A percentile compares a stretch with the other conserved stretches of the same genome.
Conservation (phyloP, 139 green algal species). For the Auxenochlorella protothecoides region DNA sequence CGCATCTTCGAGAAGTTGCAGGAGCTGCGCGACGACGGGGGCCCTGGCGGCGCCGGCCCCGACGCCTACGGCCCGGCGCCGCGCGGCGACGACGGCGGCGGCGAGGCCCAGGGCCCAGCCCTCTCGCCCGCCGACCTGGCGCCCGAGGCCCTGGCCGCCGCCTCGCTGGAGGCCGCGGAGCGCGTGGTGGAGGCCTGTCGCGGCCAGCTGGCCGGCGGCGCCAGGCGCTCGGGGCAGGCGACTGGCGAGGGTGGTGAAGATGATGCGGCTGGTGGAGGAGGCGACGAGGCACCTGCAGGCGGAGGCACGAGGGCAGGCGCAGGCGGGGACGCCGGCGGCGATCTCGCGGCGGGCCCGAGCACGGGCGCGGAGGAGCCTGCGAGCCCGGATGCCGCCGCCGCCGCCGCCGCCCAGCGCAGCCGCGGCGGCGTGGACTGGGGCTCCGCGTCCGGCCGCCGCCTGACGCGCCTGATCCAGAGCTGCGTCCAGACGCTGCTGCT, state of each 20-base stretch:
- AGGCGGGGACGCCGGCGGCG: not conserved
- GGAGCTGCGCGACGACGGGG: slow-evolving; percentile 17
- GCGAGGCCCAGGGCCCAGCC: not conserved
- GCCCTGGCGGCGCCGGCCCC: not conserved
- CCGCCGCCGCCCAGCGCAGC: not conserved
- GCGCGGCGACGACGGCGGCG: not conserved
- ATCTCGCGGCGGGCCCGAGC: not conserved
- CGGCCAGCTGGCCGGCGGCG: slow-evolving; percentile 3
- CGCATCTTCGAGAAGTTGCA: slow-evolving; percentile 35
- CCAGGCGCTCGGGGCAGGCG: not conserved
- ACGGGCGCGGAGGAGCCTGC: not conserved
- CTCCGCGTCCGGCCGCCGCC: not conserved
- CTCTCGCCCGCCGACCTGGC: not conserved
- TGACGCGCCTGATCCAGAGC: slow-evolving; percentile 9
- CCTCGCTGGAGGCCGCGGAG: not conserved
- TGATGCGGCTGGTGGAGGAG: not conserved
- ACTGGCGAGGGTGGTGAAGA: not conserved
- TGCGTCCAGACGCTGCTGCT: slow-evolving; percentile 15
- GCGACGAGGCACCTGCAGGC: not conserved
- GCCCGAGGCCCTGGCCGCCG: slow-evolving; percentile 4
- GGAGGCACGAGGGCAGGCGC: not conserved
- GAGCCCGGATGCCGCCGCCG: not conserved
- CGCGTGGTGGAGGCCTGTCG: slow-evolving; percentile 4
- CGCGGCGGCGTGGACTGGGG: not conserved
- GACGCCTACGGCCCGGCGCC: not conserved